phyloP scores from a whole-genome alignment of 1,284 basidiomycete species.

The Taiwanofungus camphoratus region DNA sequence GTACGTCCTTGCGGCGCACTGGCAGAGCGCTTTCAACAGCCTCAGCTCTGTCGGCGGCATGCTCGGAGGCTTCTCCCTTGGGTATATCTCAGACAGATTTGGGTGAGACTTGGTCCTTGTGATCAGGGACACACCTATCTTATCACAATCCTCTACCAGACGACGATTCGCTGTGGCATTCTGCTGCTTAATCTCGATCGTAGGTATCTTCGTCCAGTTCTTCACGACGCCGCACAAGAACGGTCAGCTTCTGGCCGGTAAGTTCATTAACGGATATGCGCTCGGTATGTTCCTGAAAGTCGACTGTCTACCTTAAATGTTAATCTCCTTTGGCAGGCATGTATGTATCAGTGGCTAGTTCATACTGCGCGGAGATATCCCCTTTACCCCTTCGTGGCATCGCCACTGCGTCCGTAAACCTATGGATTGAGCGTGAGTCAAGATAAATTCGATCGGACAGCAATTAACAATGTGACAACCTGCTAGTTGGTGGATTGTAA shows the following conservation, averaged over 20 bases:
- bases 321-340: not conserved
- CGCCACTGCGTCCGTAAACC: conserved; percentile 8
- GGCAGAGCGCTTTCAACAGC: conserved; percentile 11
- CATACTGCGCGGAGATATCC: conserved; percentile 8
- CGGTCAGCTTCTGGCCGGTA: conserved; percentile 6
- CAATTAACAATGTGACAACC: not conserved
- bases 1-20: conserved; percentile 5
- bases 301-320: not conserved
- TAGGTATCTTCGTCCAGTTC: conserved; percentile 8
- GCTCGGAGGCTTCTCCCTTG: conserved; percentile 7
- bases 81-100: conserved; percentile 8
- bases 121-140: not conserved
- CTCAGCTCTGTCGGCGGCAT: conserved; percentile 8
- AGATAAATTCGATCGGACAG: not conserved
- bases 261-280: conserved; percentile 5
- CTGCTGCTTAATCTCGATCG: conserved; percentile 8
- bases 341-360: conserved; percentile 9
- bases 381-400: conserved; percentile 8
- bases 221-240: conserved; percentile 10
- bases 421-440: conserved; percentile 9
- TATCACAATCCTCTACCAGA: not conserved
- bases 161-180: conserved; percentile 6
- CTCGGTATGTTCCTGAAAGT: not conserved
- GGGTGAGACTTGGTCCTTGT: not conserved
- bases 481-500: conserved; percentile 6